These are phyloP conservation scores for Neurospora sp. DNA, from an alignment of 495 filamentous ascomycete species.

Conservation along the genomic window DNA sequence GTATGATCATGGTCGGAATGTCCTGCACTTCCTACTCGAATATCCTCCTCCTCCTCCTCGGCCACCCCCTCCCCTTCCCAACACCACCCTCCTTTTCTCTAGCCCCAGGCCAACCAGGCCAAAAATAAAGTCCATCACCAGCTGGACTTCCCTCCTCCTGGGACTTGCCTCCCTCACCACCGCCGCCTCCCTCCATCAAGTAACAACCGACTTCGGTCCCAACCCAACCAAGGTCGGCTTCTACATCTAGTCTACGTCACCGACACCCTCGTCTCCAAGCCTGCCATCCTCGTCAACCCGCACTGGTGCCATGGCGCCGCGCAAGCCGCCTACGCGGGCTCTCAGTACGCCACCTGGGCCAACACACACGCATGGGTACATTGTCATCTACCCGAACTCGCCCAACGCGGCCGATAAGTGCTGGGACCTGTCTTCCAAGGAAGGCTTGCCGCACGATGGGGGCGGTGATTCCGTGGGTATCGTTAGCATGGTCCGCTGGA, in stretches of 20 bases:
- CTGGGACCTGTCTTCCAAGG: slow-evolving; percentile 42
- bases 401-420: slow-evolving; percentile 40
- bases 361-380: slow-evolving; percentile 38
- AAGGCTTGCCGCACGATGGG: slow-evolving; percentile 39
- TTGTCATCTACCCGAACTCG: slow-evolving; percentile 46
- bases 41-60: not conserved
- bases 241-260: slow-evolving; percentile 44
- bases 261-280: slow-evolving; percentile 28
- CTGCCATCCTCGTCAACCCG: slow-evolving; percentile 47
- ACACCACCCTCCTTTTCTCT: not conserved
- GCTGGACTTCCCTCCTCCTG: not conserved
- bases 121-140: not conserved
- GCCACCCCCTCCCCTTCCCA: not conserved
- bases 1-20: not conserved
- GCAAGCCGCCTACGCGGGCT: slow-evolving; percentile 19
- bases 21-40: no score
- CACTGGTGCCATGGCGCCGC: slow-evolving; percentile 41
- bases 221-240: slow-evolving; percentile 44
- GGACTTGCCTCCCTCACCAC: not conserved
- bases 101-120: not conserved
- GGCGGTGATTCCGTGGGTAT: slow-evolving; percentile 44
- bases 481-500: slow-evolving; percentile 48
- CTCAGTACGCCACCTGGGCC: slow-evolving; percentile 34
- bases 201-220: slow-evolving; percentile 29
- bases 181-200: slow-evolving; percentile 20